phyloP scores from a whole-genome alignment of 202 grass and related monocot species.

The Brachypodium distachyon region DNA sequence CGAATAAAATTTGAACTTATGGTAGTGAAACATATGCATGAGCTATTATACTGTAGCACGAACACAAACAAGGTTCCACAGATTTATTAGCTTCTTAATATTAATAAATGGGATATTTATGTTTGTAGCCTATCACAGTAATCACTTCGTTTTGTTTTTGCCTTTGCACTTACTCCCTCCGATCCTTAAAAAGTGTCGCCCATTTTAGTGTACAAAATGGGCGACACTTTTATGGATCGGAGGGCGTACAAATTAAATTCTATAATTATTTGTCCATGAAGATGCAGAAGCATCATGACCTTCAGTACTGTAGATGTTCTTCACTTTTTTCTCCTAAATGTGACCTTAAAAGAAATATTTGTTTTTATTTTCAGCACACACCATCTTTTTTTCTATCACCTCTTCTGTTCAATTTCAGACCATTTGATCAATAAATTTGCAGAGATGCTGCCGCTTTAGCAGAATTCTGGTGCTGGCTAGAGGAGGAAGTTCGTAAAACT shows the following conservation, averaged over 20 bases:
- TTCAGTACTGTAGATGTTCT: neutral
- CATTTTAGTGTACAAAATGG: too few relatives aligned
- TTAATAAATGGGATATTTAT: neutral
- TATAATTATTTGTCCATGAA: neutral
- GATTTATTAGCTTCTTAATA: neutral
- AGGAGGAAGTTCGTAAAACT: constrained; percentile 52
- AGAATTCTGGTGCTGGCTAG: constrained; percentile 95
- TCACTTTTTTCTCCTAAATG: neutral
- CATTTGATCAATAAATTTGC: constrained; percentile 14
- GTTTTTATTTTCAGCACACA: neutral
- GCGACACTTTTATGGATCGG: too few relatives aligned
- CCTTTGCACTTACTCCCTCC: neutral
- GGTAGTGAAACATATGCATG: neutral
- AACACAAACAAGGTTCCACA: neutral
- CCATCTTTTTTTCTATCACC: neutral
- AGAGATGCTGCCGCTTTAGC: constrained; percentile 88
- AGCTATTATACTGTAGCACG: neutral
- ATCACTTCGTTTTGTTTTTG: neutral
- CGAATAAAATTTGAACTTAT: neutral
- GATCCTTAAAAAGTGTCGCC: too few relatives aligned
- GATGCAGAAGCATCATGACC: neutral
- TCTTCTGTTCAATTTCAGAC: constrained; percentile 10
- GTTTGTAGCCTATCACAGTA: neutral
- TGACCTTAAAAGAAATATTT: neutral
- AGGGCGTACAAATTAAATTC: too few relatives aligned